These are phyloP conservation scores for Avena atlantica DNA, from an alignment of 176 grass and related monocot species.

Conservation along the genomic window DNA sequence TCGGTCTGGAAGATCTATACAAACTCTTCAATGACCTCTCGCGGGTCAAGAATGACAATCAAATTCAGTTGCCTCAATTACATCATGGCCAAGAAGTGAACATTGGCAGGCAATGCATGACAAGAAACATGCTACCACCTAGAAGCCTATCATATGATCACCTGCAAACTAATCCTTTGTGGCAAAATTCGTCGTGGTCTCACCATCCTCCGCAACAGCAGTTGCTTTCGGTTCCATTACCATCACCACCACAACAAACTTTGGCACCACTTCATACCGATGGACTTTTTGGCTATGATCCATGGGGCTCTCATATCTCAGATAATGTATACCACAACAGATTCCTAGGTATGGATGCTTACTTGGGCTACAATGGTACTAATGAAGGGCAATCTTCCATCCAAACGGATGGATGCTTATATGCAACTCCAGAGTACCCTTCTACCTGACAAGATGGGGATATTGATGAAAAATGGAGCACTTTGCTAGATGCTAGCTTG, in stretches of 20 bases:
- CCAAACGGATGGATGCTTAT: neutral
- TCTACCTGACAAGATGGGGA: neutral
- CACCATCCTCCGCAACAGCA: neutral
- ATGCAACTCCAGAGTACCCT: neutral
- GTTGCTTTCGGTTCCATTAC: neutral
- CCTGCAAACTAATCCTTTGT: neutral
- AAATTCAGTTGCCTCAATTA: neutral
- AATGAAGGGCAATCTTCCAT: neutral
- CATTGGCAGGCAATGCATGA: no score
- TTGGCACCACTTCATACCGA: neutral
- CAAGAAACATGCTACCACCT: neutral
- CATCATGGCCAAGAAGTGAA: neutral
- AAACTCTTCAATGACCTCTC: slow-evolving; percentile 12
- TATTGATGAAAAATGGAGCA: neutral
- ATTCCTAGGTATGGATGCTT: neutral
- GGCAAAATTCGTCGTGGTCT: neutral
- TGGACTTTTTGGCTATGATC: neutral
- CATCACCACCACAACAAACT: neutral
- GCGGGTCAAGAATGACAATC: neutral
- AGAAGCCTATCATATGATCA: neutral
- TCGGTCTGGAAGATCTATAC: neutral
- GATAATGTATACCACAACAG: neutral
- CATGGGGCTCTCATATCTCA: neutral
- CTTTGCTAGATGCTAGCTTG: neutral
- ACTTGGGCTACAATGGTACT: neutral